phyloP scores from a whole-genome alignment of 148 eudicot genomes.

The Bassia scoparia region DNA sequence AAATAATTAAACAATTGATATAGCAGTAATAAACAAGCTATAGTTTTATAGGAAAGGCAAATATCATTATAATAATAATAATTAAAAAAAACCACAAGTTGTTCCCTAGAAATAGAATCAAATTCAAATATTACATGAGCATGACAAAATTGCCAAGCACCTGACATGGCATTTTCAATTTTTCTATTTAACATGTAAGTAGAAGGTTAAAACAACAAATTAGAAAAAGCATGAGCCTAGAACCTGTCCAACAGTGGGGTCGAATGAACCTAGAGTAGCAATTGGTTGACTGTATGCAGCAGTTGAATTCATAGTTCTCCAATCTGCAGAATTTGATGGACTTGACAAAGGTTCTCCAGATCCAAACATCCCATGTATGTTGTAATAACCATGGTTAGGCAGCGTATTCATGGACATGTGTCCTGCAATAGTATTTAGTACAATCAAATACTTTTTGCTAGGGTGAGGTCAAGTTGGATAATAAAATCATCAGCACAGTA shows the following conservation, averaged over 20 bases:
- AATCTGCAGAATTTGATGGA: slow-evolving; percentile 50
- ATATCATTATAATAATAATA: not conserved
- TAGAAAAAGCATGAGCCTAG: not conserved
- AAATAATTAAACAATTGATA: not conserved
- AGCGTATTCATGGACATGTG: slow-evolving; percentile 45
- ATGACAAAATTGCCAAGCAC: not conserved
- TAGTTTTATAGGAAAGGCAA: not conserved
- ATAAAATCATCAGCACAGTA: slow-evolving; percentile 4
- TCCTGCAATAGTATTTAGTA: slow-evolving; percentile 50
- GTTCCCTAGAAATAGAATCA: not conserved
- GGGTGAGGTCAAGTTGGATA: no score
- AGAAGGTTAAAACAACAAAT: not conserved
- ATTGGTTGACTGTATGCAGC: slow-evolving; percentile 60
- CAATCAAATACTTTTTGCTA: slow-evolving; percentile 23
- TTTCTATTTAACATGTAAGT: not conserved
- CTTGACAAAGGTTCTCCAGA: slow-evolving; percentile 56
- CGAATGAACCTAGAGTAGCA: slow-evolving; percentile 79
- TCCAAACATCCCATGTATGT: slow-evolving; percentile 56
- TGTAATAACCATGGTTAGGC: slow-evolving; percentile 51
- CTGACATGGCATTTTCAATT: not conserved
- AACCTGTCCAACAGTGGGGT: slow-evolving; percentile 80
- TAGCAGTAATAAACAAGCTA: not conserved
- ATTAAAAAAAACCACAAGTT: not conserved
- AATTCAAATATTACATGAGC: no score
- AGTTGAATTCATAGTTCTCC: slow-evolving; percentile 56